Percentiles rank a stretch among this genome's conserved stretches.
These are phyloP conservation scores for Penicillium paxilli DNA, from an alignment of 495 filamentous ascomycete genomes.

Conservation along the genomic window DNA sequence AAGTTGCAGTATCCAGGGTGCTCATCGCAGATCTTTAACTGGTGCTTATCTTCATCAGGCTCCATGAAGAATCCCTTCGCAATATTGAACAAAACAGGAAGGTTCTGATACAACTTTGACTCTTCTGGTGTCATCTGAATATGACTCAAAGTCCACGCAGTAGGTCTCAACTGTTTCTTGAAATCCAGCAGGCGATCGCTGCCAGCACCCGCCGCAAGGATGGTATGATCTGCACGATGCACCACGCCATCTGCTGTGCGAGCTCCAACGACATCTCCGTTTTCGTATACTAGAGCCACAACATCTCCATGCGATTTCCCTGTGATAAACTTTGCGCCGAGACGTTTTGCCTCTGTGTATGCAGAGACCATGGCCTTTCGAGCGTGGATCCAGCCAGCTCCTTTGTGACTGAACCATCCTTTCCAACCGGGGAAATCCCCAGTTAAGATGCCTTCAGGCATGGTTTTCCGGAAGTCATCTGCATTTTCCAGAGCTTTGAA, in stretches of 20 bases:
- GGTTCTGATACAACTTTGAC: slow-evolving; percentile 36
- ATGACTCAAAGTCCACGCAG: slow-evolving; percentile 53
- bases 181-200: slow-evolving; percentile 49
- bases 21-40: slow-evolving; percentile 59
- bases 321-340: slow-evolving; percentile 47
- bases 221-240: slow-evolving; percentile 38
- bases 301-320: slow-evolving; percentile 40
- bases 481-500: slow-evolving; percentile 29
- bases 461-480: slow-evolving; percentile 49
- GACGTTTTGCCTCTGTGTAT: slow-evolving; percentile 38
- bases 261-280: slow-evolving; percentile 36
- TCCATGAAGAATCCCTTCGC: slow-evolving; percentile 58
- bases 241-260: slow-evolving; percentile 33
- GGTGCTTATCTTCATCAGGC: slow-evolving; percentile 47
- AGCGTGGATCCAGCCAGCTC: slow-evolving; percentile 54
- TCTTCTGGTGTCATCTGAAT: slow-evolving; percentile 50
- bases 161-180: slow-evolving; percentile 53
- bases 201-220: slow-evolving; percentile 50
- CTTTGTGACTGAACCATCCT: slow-evolving; percentile 42
- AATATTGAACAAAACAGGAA: slow-evolving; percentile 54
- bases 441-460: slow-evolving; percentile 52
- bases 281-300: slow-evolving; percentile 29
- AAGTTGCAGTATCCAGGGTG: slow-evolving; percentile 57
- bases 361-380: slow-evolving; percentile 46
- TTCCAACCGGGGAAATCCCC: slow-evolving; percentile 53